Percentiles rank a stretch among this genome's conserved stretches.
phyloP scores from a whole-genome alignment of 768 basidiomycete species.

The Boletus reticulatus region DNA sequence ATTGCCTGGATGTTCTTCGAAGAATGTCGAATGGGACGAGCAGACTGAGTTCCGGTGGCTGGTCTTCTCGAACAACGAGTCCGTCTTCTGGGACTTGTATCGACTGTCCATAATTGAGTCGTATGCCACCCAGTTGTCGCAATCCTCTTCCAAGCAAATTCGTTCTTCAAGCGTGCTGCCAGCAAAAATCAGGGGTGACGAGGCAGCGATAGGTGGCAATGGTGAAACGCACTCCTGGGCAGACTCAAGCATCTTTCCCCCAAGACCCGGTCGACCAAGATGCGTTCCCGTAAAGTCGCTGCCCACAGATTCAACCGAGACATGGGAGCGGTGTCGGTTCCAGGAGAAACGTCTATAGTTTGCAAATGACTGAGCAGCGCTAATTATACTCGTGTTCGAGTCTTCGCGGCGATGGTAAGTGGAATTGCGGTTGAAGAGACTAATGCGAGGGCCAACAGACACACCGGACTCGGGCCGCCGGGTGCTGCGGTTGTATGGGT shows the following conservation, averaged over 20 bases:
- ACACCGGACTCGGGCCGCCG: conserved; percentile 62
- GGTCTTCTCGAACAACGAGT: conserved; percentile 66
- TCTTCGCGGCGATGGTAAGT: conserved; percentile 53
- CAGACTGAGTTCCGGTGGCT: conserved; percentile 45
- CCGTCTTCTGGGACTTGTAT: conserved; percentile 36
- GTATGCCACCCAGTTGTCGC: conserved; percentile 42
- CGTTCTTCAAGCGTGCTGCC: conserved; percentile 15
- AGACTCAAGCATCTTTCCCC: conserved; percentile 86
- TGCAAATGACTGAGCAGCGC: conserved; percentile 55
- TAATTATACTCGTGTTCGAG: conserved; percentile 57
- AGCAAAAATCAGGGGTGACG: conserved; percentile 49
- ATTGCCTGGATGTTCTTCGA: conserved; percentile 39
- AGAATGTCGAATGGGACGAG: conserved; percentile 62
- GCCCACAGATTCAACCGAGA: conserved; percentile 61
- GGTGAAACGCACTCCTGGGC: conserved; percentile 50
- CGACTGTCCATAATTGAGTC: conserved; percentile 69
- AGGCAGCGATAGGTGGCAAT: conserved; percentile 62
- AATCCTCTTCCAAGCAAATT: conserved; percentile 6
- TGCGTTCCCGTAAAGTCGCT: conserved; percentile 60
- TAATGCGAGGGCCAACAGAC: conserved; percentile 65
- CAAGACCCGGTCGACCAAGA: conserved; percentile 70
- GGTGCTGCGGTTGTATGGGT: conserved; percentile 47
- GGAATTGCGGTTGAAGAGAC: conserved; percentile 68
- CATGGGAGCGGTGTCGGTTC: conserved; percentile 54
- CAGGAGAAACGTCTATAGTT: conserved; percentile 57